These are phyloP conservation scores for Torulaspora delbrueckii DNA, from an alignment of 805 yeast species.

Conservation along the genomic window DNA sequence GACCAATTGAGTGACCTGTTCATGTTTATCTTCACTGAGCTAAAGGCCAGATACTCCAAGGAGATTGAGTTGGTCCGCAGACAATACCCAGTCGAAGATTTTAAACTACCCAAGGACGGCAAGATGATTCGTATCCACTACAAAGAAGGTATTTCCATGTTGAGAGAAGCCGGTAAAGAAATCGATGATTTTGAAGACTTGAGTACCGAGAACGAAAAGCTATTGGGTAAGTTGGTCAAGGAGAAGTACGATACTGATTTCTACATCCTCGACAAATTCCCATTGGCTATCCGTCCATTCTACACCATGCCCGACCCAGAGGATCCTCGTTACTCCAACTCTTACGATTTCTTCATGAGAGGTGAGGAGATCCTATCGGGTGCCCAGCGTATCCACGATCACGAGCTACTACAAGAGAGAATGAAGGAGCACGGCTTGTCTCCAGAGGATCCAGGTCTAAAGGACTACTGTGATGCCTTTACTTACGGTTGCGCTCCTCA, in stretches of 20 bases:
- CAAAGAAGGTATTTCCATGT: slow-evolving; percentile 85
- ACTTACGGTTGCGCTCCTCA: slow-evolving; percentile 96
- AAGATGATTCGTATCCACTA: slow-evolving; percentile 86
- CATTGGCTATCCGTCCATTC: slow-evolving; percentile 93
- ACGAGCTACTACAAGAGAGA: slow-evolving; percentile 74
- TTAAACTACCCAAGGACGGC: slow-evolving; percentile 88
- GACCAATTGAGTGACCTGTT: slow-evolving; percentile 65
- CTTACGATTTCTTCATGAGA: slow-evolving; percentile 99
- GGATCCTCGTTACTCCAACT: slow-evolving; percentile 90
- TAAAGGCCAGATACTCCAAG: slow-evolving; percentile 69
- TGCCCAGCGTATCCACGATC: slow-evolving; percentile 98
- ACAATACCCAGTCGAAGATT: slow-evolving; percentile 97
- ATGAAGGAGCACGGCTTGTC: slow-evolving; percentile 79
- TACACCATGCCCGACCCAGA: slow-evolving; percentile 98
- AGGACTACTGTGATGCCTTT: slow-evolving; percentile 90
- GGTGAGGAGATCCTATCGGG: slow-evolving; percentile 99
- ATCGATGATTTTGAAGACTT: slow-evolving; percentile 77
- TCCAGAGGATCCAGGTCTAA: slow-evolving; percentile 73
- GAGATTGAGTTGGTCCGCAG: slow-evolving; percentile 88
- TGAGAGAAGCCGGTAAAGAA: slow-evolving; percentile 83
- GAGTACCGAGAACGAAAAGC: slow-evolving; percentile 90
- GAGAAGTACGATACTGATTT: slow-evolving; percentile 96
- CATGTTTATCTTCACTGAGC: slow-evolving; percentile 79
- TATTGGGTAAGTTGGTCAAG: slow-evolving; percentile 84
- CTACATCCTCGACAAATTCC: slow-evolving; percentile 97